Percentiles rank a stretch among this genome's conserved stretches.
phyloP scores from a whole-genome alignment of 139 green algal species.

The Closterium sp. region DNA sequence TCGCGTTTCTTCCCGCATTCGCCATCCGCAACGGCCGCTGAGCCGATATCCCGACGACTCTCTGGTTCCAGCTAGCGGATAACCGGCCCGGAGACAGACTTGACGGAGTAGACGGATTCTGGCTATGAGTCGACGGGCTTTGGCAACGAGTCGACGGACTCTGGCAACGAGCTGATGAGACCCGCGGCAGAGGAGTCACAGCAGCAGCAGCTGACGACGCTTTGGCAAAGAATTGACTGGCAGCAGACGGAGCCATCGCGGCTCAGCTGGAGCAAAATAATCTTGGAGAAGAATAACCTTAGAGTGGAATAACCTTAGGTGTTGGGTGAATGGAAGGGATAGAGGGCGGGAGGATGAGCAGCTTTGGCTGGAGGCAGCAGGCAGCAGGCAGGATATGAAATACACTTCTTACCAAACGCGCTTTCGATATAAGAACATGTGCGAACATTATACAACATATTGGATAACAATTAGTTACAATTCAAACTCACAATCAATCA shows the following conservation, averaged over 20 bases:
- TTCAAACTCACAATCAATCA: too few relatives aligned
- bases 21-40: not conserved
- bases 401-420: too few relatives aligned
- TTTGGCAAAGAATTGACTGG: not conserved
- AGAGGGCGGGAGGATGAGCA: too few relatives aligned
- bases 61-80: not conserved
- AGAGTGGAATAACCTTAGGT: too few relatives aligned
- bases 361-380: too few relatives aligned
- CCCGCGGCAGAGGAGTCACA: not conserved
- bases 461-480: too few relatives aligned
- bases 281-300: too few relatives aligned
- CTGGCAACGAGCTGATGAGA: not conserved
- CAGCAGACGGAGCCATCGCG: not conserved
- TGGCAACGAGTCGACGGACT: not conserved
- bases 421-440: too few relatives aligned
- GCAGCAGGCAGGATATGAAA: too few relatives aligned
- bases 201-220: not conserved
- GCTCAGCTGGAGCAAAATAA: not conserved
- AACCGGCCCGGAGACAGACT: not conserved
- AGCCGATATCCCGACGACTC: not conserved
- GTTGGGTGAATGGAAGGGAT: too few relatives aligned
- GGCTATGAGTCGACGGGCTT: not conserved
- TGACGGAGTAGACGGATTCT: not conserved
- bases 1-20: not conserved
- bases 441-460: too few relatives aligned